These are phyloP conservation scores for Ocimum tenuiflorum DNA, from an alignment of 257 asterid genomes.

Conservation along the genomic window DNA sequence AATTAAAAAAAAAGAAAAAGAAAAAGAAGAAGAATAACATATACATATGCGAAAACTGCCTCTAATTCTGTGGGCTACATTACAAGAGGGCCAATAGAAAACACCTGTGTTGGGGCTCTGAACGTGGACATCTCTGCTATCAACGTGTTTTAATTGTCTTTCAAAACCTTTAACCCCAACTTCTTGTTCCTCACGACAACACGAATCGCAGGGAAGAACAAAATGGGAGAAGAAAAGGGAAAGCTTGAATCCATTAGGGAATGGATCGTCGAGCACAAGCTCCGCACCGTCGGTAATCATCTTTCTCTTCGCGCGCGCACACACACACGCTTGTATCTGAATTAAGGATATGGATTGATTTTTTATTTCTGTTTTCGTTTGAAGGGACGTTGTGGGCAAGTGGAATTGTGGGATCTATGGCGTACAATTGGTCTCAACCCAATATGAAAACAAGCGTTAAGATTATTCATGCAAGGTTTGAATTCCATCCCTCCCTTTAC, in stretches of 20 bases:
- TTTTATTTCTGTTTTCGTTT: neutral
- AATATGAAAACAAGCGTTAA: slow-evolving; percentile 83
- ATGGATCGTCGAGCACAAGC: slow-evolving; percentile 84
- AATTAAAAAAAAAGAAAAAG: no score
- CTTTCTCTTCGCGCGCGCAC: neutral
- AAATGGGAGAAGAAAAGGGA: slow-evolving; percentile 51
- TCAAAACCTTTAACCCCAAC: no score
- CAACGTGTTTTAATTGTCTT: no score
- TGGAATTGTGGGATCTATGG: slow-evolving; percentile 77
- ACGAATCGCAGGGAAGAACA: neutral
- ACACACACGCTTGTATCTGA: neutral
- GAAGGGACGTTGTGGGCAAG: slow-evolving; percentile 50
- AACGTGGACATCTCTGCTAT: no score
- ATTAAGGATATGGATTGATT: slow-evolving; percentile 13
- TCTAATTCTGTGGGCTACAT: no score
- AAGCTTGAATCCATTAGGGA: slow-evolving; percentile 48
- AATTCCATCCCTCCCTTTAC: neutral
- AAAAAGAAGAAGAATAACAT: no score
- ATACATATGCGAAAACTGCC: no score
- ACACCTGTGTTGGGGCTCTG: no score
- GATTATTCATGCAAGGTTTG: slow-evolving; percentile 85
- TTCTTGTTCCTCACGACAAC: no score
- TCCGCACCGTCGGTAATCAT: slow-evolving; percentile 62
- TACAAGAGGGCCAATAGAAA: no score
- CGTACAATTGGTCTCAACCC: slow-evolving; percentile 92